Base-by-base conservation (phyloP, 1,284 basidiomycete genomes). In the Leccinum brunneo-olivaceum region DNA sequence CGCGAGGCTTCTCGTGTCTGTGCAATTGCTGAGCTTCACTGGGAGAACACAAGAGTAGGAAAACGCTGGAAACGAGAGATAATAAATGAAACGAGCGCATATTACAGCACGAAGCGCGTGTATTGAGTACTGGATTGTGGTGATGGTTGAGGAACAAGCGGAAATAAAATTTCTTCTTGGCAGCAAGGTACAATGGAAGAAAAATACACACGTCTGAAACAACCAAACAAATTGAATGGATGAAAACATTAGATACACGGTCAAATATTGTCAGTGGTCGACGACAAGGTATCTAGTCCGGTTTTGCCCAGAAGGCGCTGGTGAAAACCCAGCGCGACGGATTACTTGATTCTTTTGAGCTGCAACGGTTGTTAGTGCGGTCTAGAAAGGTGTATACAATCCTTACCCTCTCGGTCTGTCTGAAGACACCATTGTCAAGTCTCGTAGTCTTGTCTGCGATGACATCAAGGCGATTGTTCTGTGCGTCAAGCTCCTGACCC, bases 401-500 rank as follows among this genome's bases (percentile, higher is more conserved):
- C 12, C 58, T 48, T 56, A 88, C 86, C 57, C 73, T 76, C 55
- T 84, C 74, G 10, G 86, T 90, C 63, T 84, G 85, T 58, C 70
- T 71, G 64, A 74, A 74, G 50, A 90, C 71, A 51, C 68, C 75
- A 50, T 68, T 69, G 56, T 87, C 84, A 39, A 89, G 66, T 37
- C 60, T 69, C 43, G 74, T 76, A 9, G 84, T 74, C 72, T 91
- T 91, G 52, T 75, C 71, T 44, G 76, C 73, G 48, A 92, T 80
- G 34, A 71, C 71, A 37, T 79, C 77, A 40, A 93, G 79, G 45
- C 87, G 74, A 2, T 56, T 53, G 66, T 87, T 91, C 70, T 92
- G 90, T 21, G 67, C 67, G 54, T 90, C 84, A 39, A 91, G 73
- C 56, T 91, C 89, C 50, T 84, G 73, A 25, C 88, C 82, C 82